Evolutionary conservation across 179 eudicot species (phyloP), one percentile per base, ranked within the genome.

Genomic region (Silene coronaria): DNA sequence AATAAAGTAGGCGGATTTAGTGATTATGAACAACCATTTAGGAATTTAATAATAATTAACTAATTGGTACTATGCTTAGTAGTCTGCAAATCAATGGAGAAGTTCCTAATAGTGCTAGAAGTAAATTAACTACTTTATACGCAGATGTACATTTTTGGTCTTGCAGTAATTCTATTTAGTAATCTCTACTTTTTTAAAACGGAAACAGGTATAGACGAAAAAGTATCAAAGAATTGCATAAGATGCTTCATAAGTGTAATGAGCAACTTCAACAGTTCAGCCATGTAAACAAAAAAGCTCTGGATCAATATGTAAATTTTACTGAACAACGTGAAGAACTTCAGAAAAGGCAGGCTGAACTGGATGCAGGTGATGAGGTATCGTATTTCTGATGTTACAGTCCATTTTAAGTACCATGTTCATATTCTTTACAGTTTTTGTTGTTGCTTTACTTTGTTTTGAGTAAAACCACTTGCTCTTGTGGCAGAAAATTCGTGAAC

Each of bases 341-440:
- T 67, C 97, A 92, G 87, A 88, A 88, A 80, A 86, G 99, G 78
- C 97, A 91, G 84, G 97, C 92, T 73, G 99, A 92, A 79, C 76
- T 92, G 82, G 95, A 95, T 91, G 95, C 96, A n/a, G 97, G 97
- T 77, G 99, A 95, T 82, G 96, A 95, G 97, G 99, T 95, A 85
- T 42, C 30, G 36, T 23, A 30, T 48, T 64, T 26, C 42, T 42
- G 38, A 79, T 60, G 30, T 55, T 67, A n/a, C 57, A 6, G 23
- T 62, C 71, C 78, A 73, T 72, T 55, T 69, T 11, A 26, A 17
- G 65, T 22, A 27, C 13, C 57, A 55, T 57, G 22, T 36, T 14
- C 24, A 55, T 22, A 10, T 57, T 28, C 46, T 36, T 38, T 58
- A 26, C 55, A 42, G 2, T 32, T 36, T 72, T 66, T 55, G 21